Evolutionary conservation across 306 rosid genomes (phyloP).

Genomic region (Cicer arietinum): DNA sequence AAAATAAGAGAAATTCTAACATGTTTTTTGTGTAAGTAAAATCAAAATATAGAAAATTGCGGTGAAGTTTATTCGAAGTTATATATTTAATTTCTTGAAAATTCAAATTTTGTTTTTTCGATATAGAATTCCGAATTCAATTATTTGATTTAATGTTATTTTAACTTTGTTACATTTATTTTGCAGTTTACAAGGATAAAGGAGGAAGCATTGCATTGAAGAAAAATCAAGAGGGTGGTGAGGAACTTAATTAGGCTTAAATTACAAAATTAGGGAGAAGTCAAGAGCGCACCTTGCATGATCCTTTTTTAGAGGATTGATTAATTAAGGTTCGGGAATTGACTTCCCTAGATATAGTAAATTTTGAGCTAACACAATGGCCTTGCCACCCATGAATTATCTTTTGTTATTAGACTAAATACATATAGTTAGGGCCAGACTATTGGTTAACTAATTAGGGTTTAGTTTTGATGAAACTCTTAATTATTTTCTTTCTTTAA

Average conservation of each 20-base stretch:
- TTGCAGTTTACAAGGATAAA: conserved; percentile 52
- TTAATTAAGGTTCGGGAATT: conserved; percentile 94
- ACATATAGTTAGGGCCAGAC: conserved; percentile 33
- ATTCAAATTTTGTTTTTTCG: too few species aligned
- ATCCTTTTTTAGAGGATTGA: conserved; percentile 58
- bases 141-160: background rate
- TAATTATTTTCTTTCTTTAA: conserved; percentile 23
- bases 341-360: conserved; percentile 69
- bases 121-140: background rate
- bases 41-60: too few species aligned
- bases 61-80: too few species aligned
- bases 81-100: too few species aligned
- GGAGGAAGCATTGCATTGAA: conserved; percentile 1
- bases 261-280: conserved; percentile 60
- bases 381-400: conserved; percentile 48
- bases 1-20: too few species aligned
- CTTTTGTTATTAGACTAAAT: conserved; percentile 27
- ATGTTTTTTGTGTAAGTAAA: too few species aligned
- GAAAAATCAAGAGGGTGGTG: conserved; percentile 44
- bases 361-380: conserved; percentile 37
- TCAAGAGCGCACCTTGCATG: conserved; percentile 99
- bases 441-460: conserved; percentile 46
- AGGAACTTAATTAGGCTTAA: conserved; percentile 49
- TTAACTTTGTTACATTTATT: background rate
- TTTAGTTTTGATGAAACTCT: conserved; percentile 39